These are phyloP conservation scores for Schoenoplectus triqueter DNA, from an alignment of 202 grass and related monocot species.

Conservation along the genomic window DNA sequence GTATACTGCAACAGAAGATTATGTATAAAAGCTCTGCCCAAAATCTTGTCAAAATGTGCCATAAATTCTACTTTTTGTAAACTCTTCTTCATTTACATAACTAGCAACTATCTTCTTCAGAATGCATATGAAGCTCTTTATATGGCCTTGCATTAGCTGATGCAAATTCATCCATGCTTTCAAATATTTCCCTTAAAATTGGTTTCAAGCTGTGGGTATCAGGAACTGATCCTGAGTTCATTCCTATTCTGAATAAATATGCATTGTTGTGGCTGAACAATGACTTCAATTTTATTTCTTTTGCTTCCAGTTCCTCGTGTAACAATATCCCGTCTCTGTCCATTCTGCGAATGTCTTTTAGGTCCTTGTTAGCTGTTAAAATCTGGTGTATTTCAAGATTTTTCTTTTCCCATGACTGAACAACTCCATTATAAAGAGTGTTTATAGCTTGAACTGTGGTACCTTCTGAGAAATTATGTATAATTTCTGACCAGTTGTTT, in stretches of 20 bases:
- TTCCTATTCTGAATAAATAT: constrained; percentile 36
- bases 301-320: constrained; percentile 41
- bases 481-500: constrained; percentile 53
- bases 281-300: constrained; percentile 51
- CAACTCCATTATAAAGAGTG: constrained; percentile 48
- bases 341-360: constrained; percentile 52
- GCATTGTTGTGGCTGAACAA: constrained; percentile 35
- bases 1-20: not conserved
- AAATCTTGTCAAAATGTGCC: constrained; percentile 14
- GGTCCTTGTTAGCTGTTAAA: constrained; percentile 48
- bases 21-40: not conserved
- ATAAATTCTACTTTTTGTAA: not conserved
- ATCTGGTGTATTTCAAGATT: constrained; percentile 46
- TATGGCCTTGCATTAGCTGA: constrained; percentile 42
- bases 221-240: not conserved
- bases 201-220: constrained; percentile 47
- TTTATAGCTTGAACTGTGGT: constrained; percentile 45
- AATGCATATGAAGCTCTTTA: constrained; percentile 43
- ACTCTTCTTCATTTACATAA: not conserved
- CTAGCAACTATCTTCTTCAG: constrained; percentile 43
- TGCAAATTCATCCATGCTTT: too few species aligned
- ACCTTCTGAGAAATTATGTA: constrained; percentile 44
- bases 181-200: too few species aligned
- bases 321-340: constrained; percentile 47
- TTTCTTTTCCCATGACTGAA: constrained; percentile 54